Conservation (phyloP, 345 rosid genomes). For the Pseudoturritis turrita region DNA sequence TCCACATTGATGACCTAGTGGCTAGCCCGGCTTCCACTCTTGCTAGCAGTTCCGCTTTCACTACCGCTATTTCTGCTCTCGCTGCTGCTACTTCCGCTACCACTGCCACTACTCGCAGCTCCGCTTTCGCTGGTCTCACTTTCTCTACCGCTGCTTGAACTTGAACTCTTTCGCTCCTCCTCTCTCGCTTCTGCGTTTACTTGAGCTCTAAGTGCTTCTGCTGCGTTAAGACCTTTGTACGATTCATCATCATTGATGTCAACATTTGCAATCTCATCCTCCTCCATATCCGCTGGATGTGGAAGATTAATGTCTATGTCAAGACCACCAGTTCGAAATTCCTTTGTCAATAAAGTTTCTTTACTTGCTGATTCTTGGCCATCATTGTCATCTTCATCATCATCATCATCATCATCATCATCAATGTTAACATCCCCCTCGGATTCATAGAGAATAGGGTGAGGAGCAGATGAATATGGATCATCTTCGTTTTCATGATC, state of each 20-base stretch:
- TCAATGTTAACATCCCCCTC: constrained; percentile 47
- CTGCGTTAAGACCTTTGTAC: constrained; percentile 61
- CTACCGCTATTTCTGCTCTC: constrained; percentile 38
- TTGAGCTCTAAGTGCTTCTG: constrained; percentile 84
- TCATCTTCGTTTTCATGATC: constrained; percentile 33
- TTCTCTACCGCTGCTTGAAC: constrained; percentile 58
- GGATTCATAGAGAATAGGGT: constrained; percentile 32
- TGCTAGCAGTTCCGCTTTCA: constrained; percentile 25
- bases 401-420: constrained; percentile 33
- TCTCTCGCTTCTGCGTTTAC: constrained; percentile 52
- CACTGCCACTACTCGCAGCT: constrained; percentile 43
- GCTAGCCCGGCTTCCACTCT: constrained; percentile 1
- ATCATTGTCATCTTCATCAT: constrained; percentile 30
- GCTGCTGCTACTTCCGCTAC: constrained; percentile 39
- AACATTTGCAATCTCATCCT: constrained; percentile 79
- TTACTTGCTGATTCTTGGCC: constrained; percentile 10
- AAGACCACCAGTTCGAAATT: constrained; percentile 34
- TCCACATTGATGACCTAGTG: background rate
- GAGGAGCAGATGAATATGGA: constrained; percentile 7
- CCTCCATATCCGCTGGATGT: constrained; percentile 46
- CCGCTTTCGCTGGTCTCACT: constrained; percentile 44
- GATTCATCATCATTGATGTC: constrained; percentile 62
- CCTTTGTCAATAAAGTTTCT: constrained; percentile 29
- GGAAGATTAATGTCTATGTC: constrained; percentile 62
- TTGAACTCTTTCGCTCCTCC: constrained; percentile 37